Conservation (phyloP, 768 basidiomycete genomes). For the Tricholoma furcatifolium region DNA sequence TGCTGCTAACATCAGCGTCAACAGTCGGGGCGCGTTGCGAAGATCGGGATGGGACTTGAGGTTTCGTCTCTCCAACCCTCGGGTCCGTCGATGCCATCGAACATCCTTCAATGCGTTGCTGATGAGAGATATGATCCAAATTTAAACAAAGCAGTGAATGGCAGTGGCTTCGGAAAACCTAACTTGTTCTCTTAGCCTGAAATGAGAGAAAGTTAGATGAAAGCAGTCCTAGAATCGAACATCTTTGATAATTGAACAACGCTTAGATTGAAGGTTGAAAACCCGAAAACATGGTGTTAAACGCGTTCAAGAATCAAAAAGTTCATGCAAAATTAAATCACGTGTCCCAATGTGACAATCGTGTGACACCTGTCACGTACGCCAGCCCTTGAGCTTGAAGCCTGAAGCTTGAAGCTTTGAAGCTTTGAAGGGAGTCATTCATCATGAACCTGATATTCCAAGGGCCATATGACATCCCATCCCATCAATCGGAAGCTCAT, state of each 20-base stretch:
- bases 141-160: no score
- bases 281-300: no score
- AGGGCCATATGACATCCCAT: slow-evolving; percentile 1
- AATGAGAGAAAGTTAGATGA: background rate
- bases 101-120: no score
- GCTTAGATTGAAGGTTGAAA: background rate
- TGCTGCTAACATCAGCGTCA: background rate
- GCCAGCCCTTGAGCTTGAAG: background rate
- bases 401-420: background rate
- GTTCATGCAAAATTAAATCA: no score
- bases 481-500: background rate
- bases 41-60: background rate
- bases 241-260: background rate
- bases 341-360: no score
- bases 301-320: no score
- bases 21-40: background rate
- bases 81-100: background rate
- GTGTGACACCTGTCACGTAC: no score
- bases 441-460: slow-evolving; percentile 5
- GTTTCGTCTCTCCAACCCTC: slow-evolving; percentile 4
- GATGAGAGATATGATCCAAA: no score
- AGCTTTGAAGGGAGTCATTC: background rate
- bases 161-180: no score
- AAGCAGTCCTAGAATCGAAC: background rate
- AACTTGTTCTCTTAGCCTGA: no score